Evolutionary conservation across 2,329 filamentous ascomycete genomes (phyloP).

Genomic region (Aaosphaeria pasadenensis): DNA sequence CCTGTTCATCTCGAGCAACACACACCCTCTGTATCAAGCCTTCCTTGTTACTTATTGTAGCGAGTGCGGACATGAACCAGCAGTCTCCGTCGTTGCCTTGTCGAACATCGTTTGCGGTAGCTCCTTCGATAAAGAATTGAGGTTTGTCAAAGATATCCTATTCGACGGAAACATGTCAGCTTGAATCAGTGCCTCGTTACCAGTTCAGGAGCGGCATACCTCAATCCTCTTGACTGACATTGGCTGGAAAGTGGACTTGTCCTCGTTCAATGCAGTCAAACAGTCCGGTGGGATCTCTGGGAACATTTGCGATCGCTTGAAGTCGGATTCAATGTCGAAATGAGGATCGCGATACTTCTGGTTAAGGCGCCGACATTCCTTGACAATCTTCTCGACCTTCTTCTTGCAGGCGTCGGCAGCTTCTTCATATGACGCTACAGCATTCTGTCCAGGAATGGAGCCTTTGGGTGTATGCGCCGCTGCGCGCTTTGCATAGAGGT

Average conservation of each 20-base stretch:
- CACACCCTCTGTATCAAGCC: slow-evolving; percentile 71
- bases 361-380: slow-evolving; percentile 71
- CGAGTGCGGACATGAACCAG: slow-evolving; percentile 80
- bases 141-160: slow-evolving; percentile 77
- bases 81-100: slow-evolving; percentile 80
- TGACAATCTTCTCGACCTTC: slow-evolving; percentile 57
- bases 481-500: slow-evolving; percentile 61
- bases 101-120: slow-evolving; percentile 72
- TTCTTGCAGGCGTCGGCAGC: slow-evolving; percentile 66
- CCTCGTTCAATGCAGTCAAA: slow-evolving; percentile 47
- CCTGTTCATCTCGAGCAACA: slow-evolving; percentile 66
- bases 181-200: no score
- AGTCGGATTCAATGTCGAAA: slow-evolving; percentile 78
- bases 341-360: slow-evolving; percentile 84
- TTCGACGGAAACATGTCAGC: slow-evolving; percentile 2
- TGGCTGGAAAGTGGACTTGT: slow-evolving; percentile 48
- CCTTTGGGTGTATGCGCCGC: slow-evolving; percentile 54
- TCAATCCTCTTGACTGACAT: slow-evolving; percentile 71
- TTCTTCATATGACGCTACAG: slow-evolving; percentile 68
- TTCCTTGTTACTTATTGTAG: slow-evolving; percentile 70
- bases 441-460: slow-evolving; percentile 58
- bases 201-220: slow-evolving; percentile 28
- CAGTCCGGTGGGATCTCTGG: slow-evolving; percentile 44
- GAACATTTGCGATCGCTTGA: slow-evolving; percentile 50
- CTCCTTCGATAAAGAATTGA: slow-evolving; percentile 73